Base-by-base conservation (phyloP, 805 yeast species). In the Cyberlindnera galapagoensis region DNA sequence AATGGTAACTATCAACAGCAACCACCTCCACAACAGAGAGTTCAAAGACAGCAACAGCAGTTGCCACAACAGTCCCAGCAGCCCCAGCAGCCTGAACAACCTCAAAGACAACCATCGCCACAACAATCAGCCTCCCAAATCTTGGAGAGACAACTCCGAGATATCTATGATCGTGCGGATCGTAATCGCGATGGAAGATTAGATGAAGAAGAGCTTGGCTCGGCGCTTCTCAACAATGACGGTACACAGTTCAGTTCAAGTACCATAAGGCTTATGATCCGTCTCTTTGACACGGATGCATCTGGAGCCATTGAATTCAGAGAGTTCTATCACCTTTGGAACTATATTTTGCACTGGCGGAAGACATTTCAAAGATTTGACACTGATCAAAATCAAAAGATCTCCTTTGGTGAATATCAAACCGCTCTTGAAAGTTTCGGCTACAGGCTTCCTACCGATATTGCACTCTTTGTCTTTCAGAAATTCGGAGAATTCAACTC, bases 271-370 rank as follows among this genome's bases (percentile, higher is more conserved):
- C 57, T 79, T 21, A 77, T 80, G 80, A 71, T 79, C 39, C 67
- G 70, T 47, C 55, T 80, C 47, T 79, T 80, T 51, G 77, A 76
- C 43, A 65, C 68, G 29, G 66, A 67, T 39, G 56, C 59, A 12
- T 62, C 62, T 17, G 61, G 67, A 7, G 54, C 65, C 3, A 56
- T 71, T 10, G 64, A 67, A 28, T 75, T 74, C 41, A 73, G 67
- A 30, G 87, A 80, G 54, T 80, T 80, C 46, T 72, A 71, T 32
- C 74, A 76, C 38, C 58, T 80, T 34, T 77, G 85, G 84, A 74
- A 76, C 47, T 76, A 79, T 43, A 58, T 80, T 26, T 61, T 73
- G 14, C 80, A 80, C 29, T 80, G 84, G 74, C 69, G 77, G 36
- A 74, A 69, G 49, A 60, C 75, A 7, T 80, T 80, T 45, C 66